Base-by-base conservation (phyloP, 139 green algal species). In the Chlorella sp. region DNA sequence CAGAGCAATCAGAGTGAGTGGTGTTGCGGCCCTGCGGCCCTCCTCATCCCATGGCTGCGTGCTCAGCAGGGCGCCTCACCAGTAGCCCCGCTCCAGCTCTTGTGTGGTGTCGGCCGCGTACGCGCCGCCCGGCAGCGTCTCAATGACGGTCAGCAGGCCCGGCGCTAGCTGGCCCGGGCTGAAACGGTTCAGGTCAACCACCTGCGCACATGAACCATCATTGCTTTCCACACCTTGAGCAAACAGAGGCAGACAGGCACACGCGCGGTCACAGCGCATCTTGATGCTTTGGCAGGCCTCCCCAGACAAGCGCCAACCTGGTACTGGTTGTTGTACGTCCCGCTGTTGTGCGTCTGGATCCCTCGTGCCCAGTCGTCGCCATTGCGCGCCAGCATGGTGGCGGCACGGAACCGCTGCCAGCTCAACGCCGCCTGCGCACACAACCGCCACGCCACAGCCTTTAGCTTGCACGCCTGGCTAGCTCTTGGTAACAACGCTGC, bases 161-260 rank as follows among this genome's bases (percentile, higher is more conserved):
- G 68, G 35, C 62, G 80, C 62, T 50, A 90, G 79, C 71, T 82
- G 81, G 0, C 88, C 81, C 1, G 87, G 86, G 5, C 14, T 74
- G 75, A 94, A 95, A 27, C 72, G 76, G 35, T 86, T 91, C 33
- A 93, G 72, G 71, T 95, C 89, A 29, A 94, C 76, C 1, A 95
- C 73, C 77, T 91, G 86, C 5, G 42, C 42, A 55, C 42, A 55
- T 55, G 42, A 55, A 10, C 42, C 42, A 55, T 55, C 10, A 55
- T 55, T 55, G 10, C 42, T 55, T 55, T 10, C 42, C 42, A 55
- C 42, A 55, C 10, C 42, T 24, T 24, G 17, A 55, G 42, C 42
- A 55, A 24, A 17, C 42, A 55, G 17, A 55, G 42, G 10, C 42
- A 55, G 42, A 55, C 42, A 55, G 10, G 17, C 42, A 55, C 10